Evolutionary conservation across 2,329 filamentous ascomycete genomes (phyloP).

Genomic region (Colletotrichum godetiae): DNA sequence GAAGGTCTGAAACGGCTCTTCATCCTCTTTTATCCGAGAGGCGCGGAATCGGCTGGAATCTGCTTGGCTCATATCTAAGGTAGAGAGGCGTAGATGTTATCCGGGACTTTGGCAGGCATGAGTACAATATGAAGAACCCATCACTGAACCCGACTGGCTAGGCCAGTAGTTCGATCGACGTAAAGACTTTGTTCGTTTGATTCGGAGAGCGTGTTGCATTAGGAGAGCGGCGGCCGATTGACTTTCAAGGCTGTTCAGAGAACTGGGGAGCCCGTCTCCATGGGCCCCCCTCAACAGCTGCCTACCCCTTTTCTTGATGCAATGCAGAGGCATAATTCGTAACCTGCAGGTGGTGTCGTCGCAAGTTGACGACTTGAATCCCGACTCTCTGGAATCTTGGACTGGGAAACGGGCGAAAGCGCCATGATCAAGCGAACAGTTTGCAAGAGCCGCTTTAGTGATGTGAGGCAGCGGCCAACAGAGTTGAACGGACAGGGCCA

Average conservation of each 20-base stretch:
- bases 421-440: background rate
- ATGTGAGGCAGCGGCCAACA: background rate
- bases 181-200: background rate
- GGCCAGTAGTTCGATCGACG: background rate
- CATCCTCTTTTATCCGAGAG: background rate
- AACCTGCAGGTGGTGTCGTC: background rate
- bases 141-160: background rate
- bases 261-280: constrained; percentile 15
- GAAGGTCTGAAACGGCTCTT: constrained; percentile 13
- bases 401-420: background rate
- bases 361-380: background rate
- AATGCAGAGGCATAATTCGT: background rate
- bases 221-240: constrained; percentile 25
- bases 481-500: background rate
- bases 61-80: background rate
- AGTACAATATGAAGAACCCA: background rate
- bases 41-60: background rate
- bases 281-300: background rate
- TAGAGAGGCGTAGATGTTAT: background rate
- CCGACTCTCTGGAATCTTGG: background rate
- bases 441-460: background rate
- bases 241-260: constrained; percentile 18
- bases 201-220: background rate
- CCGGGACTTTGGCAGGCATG: background rate
- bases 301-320: background rate